Percentiles rank a stretch among this genome's conserved stretches.
Conservation (phyloP, 164 flowering plant genomes). For the Aristolochia fimbriata region DNA sequence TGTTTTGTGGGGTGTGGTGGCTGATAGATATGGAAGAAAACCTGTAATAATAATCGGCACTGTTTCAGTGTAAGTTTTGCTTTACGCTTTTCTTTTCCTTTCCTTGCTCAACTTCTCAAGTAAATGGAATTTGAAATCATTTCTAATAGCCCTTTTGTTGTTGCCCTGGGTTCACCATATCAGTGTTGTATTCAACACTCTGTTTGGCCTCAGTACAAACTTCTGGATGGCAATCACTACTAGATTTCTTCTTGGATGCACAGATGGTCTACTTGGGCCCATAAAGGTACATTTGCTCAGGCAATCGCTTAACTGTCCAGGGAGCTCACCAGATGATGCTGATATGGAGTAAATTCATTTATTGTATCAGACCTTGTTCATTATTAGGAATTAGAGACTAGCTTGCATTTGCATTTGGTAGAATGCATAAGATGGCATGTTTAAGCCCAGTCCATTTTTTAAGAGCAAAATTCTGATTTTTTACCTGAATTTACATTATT, state of each 20-base stretch:
- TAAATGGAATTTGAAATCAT: too few relatives aligned
- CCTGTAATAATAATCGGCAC: conserved; percentile 62
- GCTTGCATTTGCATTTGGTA: too few relatives aligned
- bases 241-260: conserved; percentile 62
- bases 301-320: too few relatives aligned
- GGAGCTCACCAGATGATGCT: too few relatives aligned
- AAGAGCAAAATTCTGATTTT: too few relatives aligned
- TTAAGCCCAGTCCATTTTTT: too few relatives aligned
- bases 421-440: too few relatives aligned
- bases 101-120: background rate
- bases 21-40: conserved; percentile 81
- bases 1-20: conserved; percentile 67
- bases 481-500: background rate
- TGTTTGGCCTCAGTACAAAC: conserved; percentile 58
- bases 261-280: conserved; percentile 51
- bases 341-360: too few relatives aligned
- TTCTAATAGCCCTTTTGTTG: background rate
- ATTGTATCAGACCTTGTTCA: too few relatives aligned
- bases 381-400: too few relatives aligned
- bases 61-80: conserved; percentile 48
- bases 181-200: conserved; percentile 50
- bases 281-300: conserved; percentile 28
- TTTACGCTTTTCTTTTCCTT: background rate
- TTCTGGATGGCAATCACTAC: conserved; percentile 65
- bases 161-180: background rate